These are phyloP conservation scores for Podospora sp. DNA, from an alignment of 495 filamentous ascomycete genomes.

Conservation along the genomic window DNA sequence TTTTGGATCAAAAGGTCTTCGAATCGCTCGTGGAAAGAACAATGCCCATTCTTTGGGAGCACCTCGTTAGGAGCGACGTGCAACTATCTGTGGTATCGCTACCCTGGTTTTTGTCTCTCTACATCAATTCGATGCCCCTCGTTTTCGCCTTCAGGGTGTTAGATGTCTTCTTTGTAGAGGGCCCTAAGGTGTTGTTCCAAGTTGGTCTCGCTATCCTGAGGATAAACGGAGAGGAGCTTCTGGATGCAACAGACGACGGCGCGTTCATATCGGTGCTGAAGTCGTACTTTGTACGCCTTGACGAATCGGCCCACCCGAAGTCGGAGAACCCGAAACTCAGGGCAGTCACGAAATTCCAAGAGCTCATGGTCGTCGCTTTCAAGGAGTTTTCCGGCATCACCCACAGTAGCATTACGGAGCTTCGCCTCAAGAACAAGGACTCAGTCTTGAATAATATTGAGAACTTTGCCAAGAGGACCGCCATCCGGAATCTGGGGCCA, in stretches of 20 bases:
- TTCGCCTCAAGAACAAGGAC: slow-evolving; percentile 89
- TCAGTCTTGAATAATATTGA: slow-evolving; percentile 92
- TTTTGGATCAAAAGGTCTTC: slow-evolving; percentile 95
- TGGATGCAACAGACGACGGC: slow-evolving; percentile 95
- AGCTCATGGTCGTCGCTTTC: slow-evolving; percentile 97
- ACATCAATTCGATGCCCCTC: slow-evolving; percentile 98
- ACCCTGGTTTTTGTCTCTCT: slow-evolving; percentile 96
- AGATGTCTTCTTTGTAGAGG: slow-evolving; percentile 97
- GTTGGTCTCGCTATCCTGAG: slow-evolving; percentile 92
- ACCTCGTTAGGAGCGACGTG: slow-evolving; percentile 90
- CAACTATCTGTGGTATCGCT: slow-evolving; percentile 98
- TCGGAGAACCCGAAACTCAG: slow-evolving; percentile 91
- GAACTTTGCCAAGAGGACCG: slow-evolving; percentile 94
- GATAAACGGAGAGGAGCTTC: slow-evolving; percentile 95
- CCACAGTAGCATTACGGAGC: slow-evolving; percentile 84
- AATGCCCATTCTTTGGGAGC: slow-evolving; percentile 98
- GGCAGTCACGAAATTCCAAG: slow-evolving; percentile 93
- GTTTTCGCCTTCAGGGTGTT: slow-evolving; percentile 95
- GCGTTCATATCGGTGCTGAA: slow-evolving; percentile 96
- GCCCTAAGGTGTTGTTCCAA: slow-evolving; percentile 96
- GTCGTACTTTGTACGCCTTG: slow-evolving; percentile 87
- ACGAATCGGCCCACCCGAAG: slow-evolving; percentile 93
- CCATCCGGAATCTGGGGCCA: slow-evolving; percentile 91
- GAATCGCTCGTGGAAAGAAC: slow-evolving; percentile 97
- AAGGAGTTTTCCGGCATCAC: slow-evolving; percentile 97